Percentiles rank a stretch among this genome's conserved stretches.
Conservation (phyloP, 1,284 basidiomycete species). For the Cronartium ribicola region DNA sequence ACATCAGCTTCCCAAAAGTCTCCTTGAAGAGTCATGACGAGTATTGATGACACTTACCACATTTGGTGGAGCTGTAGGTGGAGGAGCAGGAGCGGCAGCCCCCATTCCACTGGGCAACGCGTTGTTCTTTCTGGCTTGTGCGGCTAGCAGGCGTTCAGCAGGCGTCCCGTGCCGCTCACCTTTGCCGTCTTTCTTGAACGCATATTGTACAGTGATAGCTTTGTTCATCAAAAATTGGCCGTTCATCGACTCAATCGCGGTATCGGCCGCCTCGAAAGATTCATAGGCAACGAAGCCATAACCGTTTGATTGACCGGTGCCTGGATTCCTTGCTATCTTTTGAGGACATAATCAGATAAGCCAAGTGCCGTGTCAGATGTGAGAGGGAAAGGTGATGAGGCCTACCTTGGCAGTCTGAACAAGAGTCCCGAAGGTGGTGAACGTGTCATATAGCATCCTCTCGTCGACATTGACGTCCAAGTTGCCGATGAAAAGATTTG, state of each 20-base stretch:
- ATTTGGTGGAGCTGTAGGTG: conserved; percentile 53
- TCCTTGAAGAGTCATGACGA: conserved; percentile 45
- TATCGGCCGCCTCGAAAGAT: conserved; percentile 94
- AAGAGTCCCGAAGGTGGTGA: conserved; percentile 87
- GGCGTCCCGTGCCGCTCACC: conserved; percentile 93
- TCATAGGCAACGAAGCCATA: conserved; percentile 96
- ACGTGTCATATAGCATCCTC: conserved; percentile 85
- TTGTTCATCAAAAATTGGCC: conserved; percentile 97
- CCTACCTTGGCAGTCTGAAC: conserved; percentile 87
- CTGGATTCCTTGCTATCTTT: conserved; percentile 81
- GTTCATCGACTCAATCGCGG: conserved; percentile 93
- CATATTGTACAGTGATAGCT: conserved; percentile 90
- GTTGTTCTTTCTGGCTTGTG: conserved; percentile 91
- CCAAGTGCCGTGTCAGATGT: neutral
- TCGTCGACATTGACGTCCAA: conserved; percentile 92
- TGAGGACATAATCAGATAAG: conserved; percentile 50
- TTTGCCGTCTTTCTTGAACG: conserved; percentile 98
- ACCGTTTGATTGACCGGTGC: conserved; percentile 79
- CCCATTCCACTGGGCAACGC: conserved; percentile 64
- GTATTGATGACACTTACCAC: conserved; percentile 53
- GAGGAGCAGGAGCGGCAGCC: conserved; percentile 60
- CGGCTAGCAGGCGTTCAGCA: conserved; percentile 87
- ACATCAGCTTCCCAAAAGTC: conserved; percentile 49
- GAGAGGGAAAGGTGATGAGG: conserved; percentile 40
- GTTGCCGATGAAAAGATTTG: conserved; percentile 93